These are phyloP conservation scores for Pseudocercospora ulei DNA, from an alignment of 2,329 filamentous ascomycete genomes.

Conservation along the genomic window DNA sequence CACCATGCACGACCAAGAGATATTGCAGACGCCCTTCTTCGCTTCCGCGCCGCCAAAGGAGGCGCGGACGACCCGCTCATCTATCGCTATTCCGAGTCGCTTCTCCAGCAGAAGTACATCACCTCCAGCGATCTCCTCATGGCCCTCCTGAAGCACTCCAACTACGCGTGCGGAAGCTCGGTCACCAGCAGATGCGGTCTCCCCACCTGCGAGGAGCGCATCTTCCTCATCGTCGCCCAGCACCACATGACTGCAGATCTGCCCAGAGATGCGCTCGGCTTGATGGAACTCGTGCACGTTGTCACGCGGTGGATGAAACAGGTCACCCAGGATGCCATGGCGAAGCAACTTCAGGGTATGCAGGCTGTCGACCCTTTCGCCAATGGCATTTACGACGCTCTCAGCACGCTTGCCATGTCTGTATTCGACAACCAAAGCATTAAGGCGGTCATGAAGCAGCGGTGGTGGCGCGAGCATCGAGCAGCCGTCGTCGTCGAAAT, in stretches of 20 bases:
- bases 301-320: constrained; percentile 29
- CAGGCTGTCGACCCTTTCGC: constrained; percentile 24
- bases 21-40: constrained; percentile 24
- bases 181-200: constrained; percentile 16
- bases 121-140: constrained; percentile 27
- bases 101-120: constrained; percentile 24
- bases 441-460: constrained; percentile 23
- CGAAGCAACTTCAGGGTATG: constrained; percentile 28
- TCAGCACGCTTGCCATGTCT: constrained; percentile 28
- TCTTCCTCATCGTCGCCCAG: constrained; percentile 29
- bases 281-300: constrained; percentile 22
- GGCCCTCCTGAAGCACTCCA: constrained; percentile 28
- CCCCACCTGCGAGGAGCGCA: constrained; percentile 30
- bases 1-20: constrained; percentile 11
- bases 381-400: constrained; percentile 29
- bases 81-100: constrained; percentile 25
- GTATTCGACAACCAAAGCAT: constrained; percentile 28
- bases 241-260: constrained; percentile 23
- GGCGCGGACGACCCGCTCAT: constrained; percentile 29
- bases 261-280: constrained; percentile 17
- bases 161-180: constrained; percentile 10
- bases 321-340: constrained; percentile 28
- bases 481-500: constrained; percentile 28
- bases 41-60: constrained; percentile 20
- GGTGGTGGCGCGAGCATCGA: constrained; percentile 29